Percentiles rank a stretch among this genome's conserved stretches.
phyloP scores from a whole-genome alignment of 148 eudicot species.

The Spergularia bocconei region DNA sequence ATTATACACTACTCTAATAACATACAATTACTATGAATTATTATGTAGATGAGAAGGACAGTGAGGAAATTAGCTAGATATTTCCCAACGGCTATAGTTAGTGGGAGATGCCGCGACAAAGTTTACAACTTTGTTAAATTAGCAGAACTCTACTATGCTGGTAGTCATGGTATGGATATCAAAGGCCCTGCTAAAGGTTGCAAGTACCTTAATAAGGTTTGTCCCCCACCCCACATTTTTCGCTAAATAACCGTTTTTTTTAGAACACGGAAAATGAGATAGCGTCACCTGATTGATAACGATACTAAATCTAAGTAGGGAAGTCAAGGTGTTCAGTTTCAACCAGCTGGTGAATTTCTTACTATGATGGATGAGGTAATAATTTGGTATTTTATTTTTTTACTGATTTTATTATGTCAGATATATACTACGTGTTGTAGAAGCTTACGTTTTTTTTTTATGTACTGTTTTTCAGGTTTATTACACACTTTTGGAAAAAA shows the following conservation, averaged over 20 bases:
- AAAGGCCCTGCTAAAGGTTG: conserved; percentile 78
- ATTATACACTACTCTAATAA: too few species aligned
- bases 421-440: too few species aligned
- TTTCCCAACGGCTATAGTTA: conserved; percentile 92
- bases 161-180: conserved; percentile 99
- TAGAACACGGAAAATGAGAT: background rate
- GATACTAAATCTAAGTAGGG: conserved; percentile 36
- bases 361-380: conserved; percentile 78
- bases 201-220: conserved; percentile 50
- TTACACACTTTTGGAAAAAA: conserved; percentile 48
- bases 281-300: too few species aligned
- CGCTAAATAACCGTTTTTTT: too few species aligned
- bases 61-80: conserved; percentile 71
- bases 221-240: too few species aligned
- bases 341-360: conserved; percentile 81
- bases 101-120: conserved; percentile 91
- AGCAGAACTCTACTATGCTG: conserved; percentile 88
- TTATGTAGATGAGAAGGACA: conserved; percentile 73
- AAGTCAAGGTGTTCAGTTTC: conserved; percentile 58
- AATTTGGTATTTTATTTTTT: too few species aligned
- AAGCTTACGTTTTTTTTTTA: background rate
- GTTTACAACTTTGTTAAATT: conserved; percentile 71
- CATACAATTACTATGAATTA: too few species aligned
- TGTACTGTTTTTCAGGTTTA: conserved; percentile 48
- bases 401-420: too few species aligned